Evolutionary conservation across 148 eudicot species (phyloP), one percentile per base, ranked within the genome.

Genomic region (Amaranthus palmeri): DNA sequence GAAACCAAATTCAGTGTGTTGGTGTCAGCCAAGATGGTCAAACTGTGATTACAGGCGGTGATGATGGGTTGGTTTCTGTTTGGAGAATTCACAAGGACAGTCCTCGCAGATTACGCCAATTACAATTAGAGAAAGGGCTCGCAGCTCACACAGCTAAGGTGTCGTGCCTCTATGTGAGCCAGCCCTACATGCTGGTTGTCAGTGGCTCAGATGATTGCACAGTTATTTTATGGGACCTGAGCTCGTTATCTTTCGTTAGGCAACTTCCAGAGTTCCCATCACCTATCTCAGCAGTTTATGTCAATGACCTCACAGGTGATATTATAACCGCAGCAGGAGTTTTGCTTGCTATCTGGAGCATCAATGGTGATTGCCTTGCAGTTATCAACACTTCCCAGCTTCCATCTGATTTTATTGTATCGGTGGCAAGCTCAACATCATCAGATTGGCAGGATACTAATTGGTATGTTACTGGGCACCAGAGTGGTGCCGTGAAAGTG

Each of bases 251-350:
- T 41, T 95, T 87, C 50, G 82, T 95, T 45, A 86, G 89, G 78
- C 99, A 95, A 76, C 92, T 95, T 69, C 96, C 99, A 0, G 89
- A 85, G 86, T 95, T 95, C 80, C 91, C 97, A 13, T 81, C 96
- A 44, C 96, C 97, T 6, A 80, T 95, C 54, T 92, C 99, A 9
- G 97, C 99, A 25, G 77, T 95, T 15, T 83, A 85, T 63, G 88
- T 92, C 65, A 95, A 92, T 62, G 93, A 91, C 65, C 76, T 91
- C 72, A 92, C 84, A 12, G 99, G 99, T 36, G 96, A 95, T 56
- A 87, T 90, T 50, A 71, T 88, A 72, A 92, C 99, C 1, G 97
- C 97, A 13, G 96, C 99, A 42, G 97, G 98, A 6, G 83, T 92
- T 47, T 77, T 87, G 84, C 88, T 95, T 67, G 90, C 92, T 40